phyloP scores from a whole-genome alignment of 805 yeast genomes.

The Metschnikowia cubensis region DNA sequence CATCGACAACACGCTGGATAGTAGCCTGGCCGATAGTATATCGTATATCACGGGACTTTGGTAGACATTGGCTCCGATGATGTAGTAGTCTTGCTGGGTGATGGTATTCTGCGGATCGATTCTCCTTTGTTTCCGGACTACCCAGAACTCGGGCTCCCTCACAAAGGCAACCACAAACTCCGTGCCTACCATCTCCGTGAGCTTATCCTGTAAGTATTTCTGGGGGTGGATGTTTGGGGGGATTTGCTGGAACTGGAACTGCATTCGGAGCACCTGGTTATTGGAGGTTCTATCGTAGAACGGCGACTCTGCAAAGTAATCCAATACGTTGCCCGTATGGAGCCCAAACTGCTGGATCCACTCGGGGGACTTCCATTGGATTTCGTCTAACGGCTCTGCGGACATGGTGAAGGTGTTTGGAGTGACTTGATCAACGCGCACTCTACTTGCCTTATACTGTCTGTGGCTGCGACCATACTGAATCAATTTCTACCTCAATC shows the following conservation, averaged over 20 bases:
- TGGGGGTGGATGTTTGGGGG: constrained; percentile 33
- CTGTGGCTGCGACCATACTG: too few relatives aligned
- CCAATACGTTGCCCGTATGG: constrained; percentile 84
- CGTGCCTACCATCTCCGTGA: constrained; percentile 75
- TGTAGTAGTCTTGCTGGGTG: constrained; percentile 73
- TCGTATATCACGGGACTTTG: constrained; percentile 80
- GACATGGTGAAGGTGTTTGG: constrained; percentile 9
- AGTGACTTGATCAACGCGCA: background rate
- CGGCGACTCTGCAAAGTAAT: constrained; percentile 90
- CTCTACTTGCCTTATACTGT: too few relatives aligned
- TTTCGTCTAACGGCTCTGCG: constrained; percentile 61
- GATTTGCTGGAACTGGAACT: constrained; percentile 69
- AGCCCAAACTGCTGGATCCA: constrained; percentile 91
- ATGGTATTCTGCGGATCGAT: constrained; percentile 46
- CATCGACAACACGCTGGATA: constrained; percentile 33
- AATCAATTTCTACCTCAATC: too few relatives aligned
- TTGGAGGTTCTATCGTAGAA: constrained; percentile 92
- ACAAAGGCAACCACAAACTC: constrained; percentile 76
- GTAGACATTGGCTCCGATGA: constrained; percentile 87
- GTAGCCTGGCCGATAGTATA: constrained; percentile 60
- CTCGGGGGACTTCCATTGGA: constrained; percentile 97
- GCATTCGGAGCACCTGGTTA: constrained; percentile 95
- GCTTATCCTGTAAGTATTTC: constrained; percentile 47
- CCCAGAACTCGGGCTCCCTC: constrained; percentile 91
- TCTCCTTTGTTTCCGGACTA: constrained; percentile 77